Conservation (phyloP, 2,329 filamentous ascomycete species). For the Elsinoe perseae region DNA sequence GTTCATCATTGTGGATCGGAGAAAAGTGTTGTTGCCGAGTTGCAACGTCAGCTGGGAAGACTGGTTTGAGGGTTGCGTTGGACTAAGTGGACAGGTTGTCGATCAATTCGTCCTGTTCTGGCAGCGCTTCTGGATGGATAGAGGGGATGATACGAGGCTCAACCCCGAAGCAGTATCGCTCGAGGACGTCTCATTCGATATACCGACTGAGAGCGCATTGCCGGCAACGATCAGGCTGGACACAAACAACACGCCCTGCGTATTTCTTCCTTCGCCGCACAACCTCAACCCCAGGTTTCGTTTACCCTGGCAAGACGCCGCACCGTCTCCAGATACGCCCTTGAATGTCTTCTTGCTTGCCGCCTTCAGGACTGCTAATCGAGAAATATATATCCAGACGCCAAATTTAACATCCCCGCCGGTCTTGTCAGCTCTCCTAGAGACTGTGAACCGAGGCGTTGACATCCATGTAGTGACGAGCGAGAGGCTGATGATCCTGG, state of each 20-base stretch:
- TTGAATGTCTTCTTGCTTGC: slow-evolving; percentile 59
- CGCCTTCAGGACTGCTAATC: slow-evolving; percentile 47
- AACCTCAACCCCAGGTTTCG: slow-evolving; percentile 59
- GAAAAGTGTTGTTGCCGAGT: slow-evolving; percentile 61
- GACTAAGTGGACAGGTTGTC: slow-evolving; percentile 56
- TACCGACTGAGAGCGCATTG: background rate
- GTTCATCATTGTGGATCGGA: slow-evolving; percentile 65
- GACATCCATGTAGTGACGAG: slow-evolving; percentile 44
- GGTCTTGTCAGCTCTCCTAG: slow-evolving; percentile 54
- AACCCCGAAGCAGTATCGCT: background rate
- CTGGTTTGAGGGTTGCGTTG: slow-evolving; percentile 76
- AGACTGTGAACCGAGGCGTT: slow-evolving; percentile 58
- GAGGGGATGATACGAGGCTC: slow-evolving; percentile 15
- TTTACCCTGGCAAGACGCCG: slow-evolving; percentile 45
- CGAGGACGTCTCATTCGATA: background rate
- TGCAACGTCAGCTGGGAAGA: slow-evolving; percentile 81
- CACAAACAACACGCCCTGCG: slow-evolving; percentile 40
- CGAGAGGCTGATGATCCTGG: slow-evolving; percentile 45
- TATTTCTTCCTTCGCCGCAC: slow-evolving; percentile 68
- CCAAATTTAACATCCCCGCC: slow-evolving; percentile 67
- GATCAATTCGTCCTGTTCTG: slow-evolving; percentile 60
- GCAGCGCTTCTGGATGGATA: slow-evolving; percentile 55
- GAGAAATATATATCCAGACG: slow-evolving; percentile 61
- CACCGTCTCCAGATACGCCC: slow-evolving; percentile 53
- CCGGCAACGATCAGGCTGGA: background rate